Percentiles rank a stretch among this genome's conserved stretches.
These are phyloP conservation scores for Acephala macrosclerotiorum DNA, from an alignment of 2,329 filamentous ascomycete genomes.

Conservation along the genomic window DNA sequence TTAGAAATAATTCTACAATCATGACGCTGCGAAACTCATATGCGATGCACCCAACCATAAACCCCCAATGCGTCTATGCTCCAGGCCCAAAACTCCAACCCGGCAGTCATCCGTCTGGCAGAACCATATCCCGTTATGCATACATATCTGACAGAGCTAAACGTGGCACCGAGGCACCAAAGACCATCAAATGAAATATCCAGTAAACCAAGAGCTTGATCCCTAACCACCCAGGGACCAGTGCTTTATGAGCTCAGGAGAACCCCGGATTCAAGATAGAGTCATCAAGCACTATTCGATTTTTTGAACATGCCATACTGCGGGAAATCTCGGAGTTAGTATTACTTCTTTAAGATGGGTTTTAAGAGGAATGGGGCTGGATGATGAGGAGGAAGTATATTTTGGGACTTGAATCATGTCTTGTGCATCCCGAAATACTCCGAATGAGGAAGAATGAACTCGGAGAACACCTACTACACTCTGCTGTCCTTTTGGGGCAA, in stretches of 20 bases:
- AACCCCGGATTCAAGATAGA: background rate
- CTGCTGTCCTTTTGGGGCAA: constrained; percentile 67
- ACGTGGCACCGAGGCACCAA: constrained; percentile 4
- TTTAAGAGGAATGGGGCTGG: no score
- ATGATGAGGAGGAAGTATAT: no score
- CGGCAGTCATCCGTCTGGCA: constrained; percentile 28
- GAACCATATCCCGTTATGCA: constrained; percentile 20
- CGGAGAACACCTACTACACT: no score
- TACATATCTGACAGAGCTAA: constrained; percentile 21
- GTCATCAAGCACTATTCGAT: background rate
- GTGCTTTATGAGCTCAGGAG: no score
- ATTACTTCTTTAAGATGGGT: no score
- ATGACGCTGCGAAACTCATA: constrained; percentile 15
- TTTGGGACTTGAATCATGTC: no score
- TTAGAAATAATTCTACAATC: background rate
- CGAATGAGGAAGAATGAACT: no score
- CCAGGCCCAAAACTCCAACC: constrained; percentile 28
- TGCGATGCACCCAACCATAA: constrained; percentile 30
- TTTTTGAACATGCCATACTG: constrained; percentile 57
- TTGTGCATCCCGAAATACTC: no score
- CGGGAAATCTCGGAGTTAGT: no score
- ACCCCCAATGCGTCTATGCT: constrained; percentile 7
- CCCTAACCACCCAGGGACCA: no score
- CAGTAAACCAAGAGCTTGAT: no score
- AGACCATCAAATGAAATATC: background rate